Conservation (phyloP, 768 basidiomycete genomes). For the Cystofilobasidium capitatum region DNA sequence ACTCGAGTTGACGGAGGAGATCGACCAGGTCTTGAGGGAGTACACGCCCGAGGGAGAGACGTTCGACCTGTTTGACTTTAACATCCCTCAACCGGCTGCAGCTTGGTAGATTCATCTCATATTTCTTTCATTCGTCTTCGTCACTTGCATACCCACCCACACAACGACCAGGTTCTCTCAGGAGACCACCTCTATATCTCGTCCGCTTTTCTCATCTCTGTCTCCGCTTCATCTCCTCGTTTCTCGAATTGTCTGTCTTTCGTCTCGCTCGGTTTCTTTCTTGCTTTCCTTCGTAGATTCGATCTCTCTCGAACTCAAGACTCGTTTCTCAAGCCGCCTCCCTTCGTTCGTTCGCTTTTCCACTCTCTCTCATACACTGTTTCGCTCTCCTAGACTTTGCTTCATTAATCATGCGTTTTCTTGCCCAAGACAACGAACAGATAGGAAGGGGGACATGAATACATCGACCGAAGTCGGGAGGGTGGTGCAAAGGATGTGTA, state of each 20-base stretch:
- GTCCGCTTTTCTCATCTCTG: not conserved
- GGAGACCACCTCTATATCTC: not conserved
- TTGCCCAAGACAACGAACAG: too few relatives aligned
- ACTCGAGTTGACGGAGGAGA: not conserved
- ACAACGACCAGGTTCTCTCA: too few relatives aligned
- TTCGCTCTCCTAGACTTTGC: too few relatives aligned
- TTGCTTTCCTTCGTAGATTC: too few relatives aligned
- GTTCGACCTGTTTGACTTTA: not conserved
- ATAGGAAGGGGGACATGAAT: too few relatives aligned
- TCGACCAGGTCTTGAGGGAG: slow-evolving; percentile 2
- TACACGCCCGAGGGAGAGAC: not conserved
- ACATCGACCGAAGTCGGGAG: too few relatives aligned
- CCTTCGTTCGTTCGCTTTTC: not conserved
- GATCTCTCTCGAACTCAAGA: too few relatives aligned
- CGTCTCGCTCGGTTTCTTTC: not conserved
- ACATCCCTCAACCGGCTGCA: not conserved
- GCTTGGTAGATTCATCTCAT: not conserved
- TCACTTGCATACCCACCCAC: too few relatives aligned
- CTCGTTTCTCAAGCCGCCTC: not conserved
- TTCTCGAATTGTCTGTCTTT: not conserved
- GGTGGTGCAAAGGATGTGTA: too few relatives aligned
- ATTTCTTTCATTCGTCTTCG: not conserved
- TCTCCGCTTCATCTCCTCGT: not conserved
- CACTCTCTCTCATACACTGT: not conserved
- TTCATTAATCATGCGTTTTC: too few relatives aligned